phyloP scores from a whole-genome alignment of 169 alveolate genomes.

The Besnoitia besnoiti region DNA sequence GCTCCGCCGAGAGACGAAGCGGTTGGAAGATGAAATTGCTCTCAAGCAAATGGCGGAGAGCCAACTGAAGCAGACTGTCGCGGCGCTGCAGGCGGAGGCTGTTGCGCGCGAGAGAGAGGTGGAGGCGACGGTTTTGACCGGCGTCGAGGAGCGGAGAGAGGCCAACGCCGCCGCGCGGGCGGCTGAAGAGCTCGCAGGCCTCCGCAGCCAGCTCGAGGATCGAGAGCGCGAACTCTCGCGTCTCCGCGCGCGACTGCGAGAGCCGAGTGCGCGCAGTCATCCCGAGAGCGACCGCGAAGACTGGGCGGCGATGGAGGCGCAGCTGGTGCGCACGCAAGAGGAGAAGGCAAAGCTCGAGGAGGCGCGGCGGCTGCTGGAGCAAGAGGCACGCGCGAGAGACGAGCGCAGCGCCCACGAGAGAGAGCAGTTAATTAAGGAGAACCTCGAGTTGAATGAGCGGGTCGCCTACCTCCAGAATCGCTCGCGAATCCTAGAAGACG shows the following conservation, averaged over 20 bases:
- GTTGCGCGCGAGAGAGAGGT: neutral
- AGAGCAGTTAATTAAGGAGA: neutral
- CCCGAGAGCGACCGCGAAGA: neutral
- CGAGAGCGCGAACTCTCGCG: neutral
- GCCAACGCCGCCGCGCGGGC: neutral
- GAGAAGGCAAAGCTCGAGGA: neutral
- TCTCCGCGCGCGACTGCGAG: neutral
- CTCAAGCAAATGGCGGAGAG: neutral
- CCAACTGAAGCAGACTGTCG: neutral
- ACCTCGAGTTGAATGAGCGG: neutral
- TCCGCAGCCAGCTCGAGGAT: neutral
- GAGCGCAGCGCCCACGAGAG: neutral
- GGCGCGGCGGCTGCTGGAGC: neutral
- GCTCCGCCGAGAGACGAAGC: neutral
- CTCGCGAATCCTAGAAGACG: neutral
- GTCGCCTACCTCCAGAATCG: neutral
- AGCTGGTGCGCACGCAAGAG: neutral
- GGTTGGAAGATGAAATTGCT: neutral
- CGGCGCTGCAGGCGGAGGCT: neutral
- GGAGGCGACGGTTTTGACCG: too few species aligned
- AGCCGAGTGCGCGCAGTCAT: neutral
- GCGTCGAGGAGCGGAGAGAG: neutral
- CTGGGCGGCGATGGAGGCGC: neutral
- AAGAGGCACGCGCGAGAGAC: neutral
- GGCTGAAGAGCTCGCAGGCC: neutral